A percentile compares a stretch with the other conserved stretches of the same genome.
These are phyloP conservation scores for Aspergillus ochraceus DNA, from an alignment of 2,329 filamentous ascomycete species.

Conservation along the genomic window DNA sequence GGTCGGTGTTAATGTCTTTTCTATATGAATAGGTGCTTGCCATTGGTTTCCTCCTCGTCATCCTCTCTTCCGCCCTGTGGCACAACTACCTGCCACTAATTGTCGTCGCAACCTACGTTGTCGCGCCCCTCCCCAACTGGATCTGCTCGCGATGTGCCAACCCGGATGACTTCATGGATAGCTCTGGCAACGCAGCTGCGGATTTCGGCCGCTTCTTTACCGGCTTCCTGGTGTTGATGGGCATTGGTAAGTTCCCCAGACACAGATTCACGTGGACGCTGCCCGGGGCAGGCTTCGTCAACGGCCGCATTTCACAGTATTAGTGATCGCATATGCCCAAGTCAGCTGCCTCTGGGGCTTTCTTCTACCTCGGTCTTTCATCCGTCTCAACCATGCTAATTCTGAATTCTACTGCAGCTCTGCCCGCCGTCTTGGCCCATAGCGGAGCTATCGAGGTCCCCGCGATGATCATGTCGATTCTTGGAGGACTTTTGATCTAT, in stretches of 20 bases:
- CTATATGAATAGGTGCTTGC: slow-evolving; percentile 68
- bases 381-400: not conserved
- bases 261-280: too few relatives aligned
- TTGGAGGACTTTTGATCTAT: slow-evolving; percentile 92
- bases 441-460: slow-evolving; percentile 76
- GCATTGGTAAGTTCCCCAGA: slow-evolving; percentile 70
- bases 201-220: slow-evolving; percentile 94
- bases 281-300: too few relatives aligned
- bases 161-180: slow-evolving; percentile 93
- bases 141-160: slow-evolving; percentile 85
- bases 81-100: slow-evolving; percentile 92
- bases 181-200: slow-evolving; percentile 76
- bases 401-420: slow-evolving; percentile 55
- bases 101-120: slow-evolving; percentile 91
- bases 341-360: not conserved
- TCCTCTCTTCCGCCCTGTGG: slow-evolving; percentile 94
- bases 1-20: slow-evolving; percentile 1
- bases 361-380: not conserved
- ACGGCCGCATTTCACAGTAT: not conserved
- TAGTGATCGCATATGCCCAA: not conserved
- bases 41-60: slow-evolving; percentile 97
- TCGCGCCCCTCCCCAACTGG: slow-evolving; percentile 96
- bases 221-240: slow-evolving; percentile 95
- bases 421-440: slow-evolving; percentile 86
- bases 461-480: slow-evolving; percentile 92